A percentile compares a stretch with the other conserved stretches of the same genome.
phyloP scores from a whole-genome alignment of 352 stramenopile genomes.

The Pythium insidiosum region DNA sequence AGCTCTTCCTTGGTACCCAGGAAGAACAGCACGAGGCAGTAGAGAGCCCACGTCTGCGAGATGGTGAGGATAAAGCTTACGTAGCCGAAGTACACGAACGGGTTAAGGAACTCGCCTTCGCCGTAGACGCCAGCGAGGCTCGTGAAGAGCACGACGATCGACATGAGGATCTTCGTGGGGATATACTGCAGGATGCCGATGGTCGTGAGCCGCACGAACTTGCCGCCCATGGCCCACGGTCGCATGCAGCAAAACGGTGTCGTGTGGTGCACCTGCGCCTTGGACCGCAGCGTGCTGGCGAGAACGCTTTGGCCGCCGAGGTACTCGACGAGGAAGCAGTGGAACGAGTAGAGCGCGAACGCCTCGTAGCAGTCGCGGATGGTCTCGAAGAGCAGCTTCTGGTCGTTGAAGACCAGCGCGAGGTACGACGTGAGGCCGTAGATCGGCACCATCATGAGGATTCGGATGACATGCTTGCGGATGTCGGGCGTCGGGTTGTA shows the following conservation, averaged over 20 bases:
- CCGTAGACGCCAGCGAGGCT: conserved; percentile 83
- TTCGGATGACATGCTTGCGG: conserved; percentile 90
- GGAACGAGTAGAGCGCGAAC: conserved; percentile 91
- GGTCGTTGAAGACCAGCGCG: conserved; percentile 84
- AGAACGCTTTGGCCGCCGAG: conserved; percentile 79
- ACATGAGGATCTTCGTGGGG: conserved; percentile 82
- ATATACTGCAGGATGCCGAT: conserved; percentile 93
- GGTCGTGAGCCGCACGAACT: conserved; percentile 90
- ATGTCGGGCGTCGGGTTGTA: conserved; percentile 77
- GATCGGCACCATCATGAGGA: conserved; percentile 92
- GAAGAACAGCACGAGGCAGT: conserved; percentile 93
- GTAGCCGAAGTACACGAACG: conserved; percentile 80
- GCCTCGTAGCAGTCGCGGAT: conserved; percentile 91
- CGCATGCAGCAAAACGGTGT: conserved; percentile 83
- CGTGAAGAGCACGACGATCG: conserved; percentile 82
- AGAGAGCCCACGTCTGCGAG: conserved; percentile 90
- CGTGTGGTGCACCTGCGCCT: conserved; percentile 74
- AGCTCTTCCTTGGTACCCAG: conserved; percentile 87
- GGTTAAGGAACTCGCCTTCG: conserved; percentile 84
- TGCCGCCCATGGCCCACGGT: conserved; percentile 88
- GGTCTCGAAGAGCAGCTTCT: conserved; percentile 87
- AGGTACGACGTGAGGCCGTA: conserved; percentile 90
- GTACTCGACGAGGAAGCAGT: conserved; percentile 90
- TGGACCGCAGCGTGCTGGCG: conserved; percentile 78
- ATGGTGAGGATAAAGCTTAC: conserved; percentile 86